Percentiles rank a stretch among this genome's conserved stretches.
phyloP scores from a whole-genome alignment of 352 stramenopile genomes.

The Paralagenidium karlingii region DNA sequence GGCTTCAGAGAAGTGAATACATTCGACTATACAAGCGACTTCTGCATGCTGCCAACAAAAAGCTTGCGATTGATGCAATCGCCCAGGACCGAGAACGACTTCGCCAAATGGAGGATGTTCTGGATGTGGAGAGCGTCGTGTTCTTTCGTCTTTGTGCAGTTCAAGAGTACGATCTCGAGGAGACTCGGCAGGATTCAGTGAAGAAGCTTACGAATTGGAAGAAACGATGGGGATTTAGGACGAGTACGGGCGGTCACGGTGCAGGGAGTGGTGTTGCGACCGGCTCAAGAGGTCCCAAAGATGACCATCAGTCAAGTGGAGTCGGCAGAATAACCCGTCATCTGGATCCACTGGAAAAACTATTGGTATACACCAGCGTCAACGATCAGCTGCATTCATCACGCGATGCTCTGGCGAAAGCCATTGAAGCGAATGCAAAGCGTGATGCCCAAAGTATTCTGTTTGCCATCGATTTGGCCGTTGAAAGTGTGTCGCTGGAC shows the following conservation, averaged over 20 bases:
- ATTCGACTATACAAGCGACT: conserved; percentile 65
- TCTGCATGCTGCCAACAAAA: conserved; percentile 41
- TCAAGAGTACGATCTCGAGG: conserved; percentile 55
- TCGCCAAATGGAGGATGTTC: conserved; percentile 48
- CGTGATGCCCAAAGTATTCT: conserved; percentile 39
- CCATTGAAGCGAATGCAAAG: conserved; percentile 25
- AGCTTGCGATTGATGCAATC: conserved; percentile 25
- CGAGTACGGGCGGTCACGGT: not conserved
- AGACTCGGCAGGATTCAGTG: conserved; percentile 41
- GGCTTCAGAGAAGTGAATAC: conserved; percentile 54
- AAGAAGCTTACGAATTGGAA: conserved; percentile 66
- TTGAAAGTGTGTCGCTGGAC: conserved; percentile 49
- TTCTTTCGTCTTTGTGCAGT: conserved; percentile 64
- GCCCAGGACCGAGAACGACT: conserved; percentile 28
- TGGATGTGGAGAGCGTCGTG: conserved; percentile 68
- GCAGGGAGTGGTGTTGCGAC: not conserved
- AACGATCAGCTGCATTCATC: conserved; percentile 53
- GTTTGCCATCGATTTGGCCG: conserved; percentile 47
- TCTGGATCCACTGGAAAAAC: conserved; percentile 29
- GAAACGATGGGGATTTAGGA: conserved; percentile 28
- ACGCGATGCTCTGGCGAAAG: no score
- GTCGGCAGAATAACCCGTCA: conserved; percentile 1
- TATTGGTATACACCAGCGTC: conserved; percentile 35
- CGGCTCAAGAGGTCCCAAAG: no score
- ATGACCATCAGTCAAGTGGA: no score